phyloP scores from a whole-genome alignment of 305 asterid genomes.

The Fraxinus nigra region DNA sequence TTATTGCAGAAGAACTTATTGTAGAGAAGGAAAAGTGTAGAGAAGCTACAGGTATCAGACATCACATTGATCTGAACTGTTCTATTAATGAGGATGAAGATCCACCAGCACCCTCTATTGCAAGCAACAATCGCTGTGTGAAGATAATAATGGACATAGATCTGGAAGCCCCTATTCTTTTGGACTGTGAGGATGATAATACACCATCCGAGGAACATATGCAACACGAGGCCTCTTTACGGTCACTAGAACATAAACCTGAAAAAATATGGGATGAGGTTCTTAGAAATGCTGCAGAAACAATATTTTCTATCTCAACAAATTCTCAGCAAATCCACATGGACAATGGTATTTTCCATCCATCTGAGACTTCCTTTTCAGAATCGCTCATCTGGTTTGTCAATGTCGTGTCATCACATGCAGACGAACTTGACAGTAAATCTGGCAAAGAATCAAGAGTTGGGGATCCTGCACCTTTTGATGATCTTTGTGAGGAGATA shows the following conservation, averaged over 20 bases:
- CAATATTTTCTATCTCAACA: constrained; percentile 61
- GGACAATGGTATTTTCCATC: constrained; percentile 17
- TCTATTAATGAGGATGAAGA: constrained; percentile 67
- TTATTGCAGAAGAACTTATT: constrained; percentile 32
- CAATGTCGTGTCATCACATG: constrained; percentile 36
- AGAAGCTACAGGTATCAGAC: constrained; percentile 31
- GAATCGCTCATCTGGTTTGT: constrained; percentile 66
- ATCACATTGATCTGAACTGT: constrained; percentile 72
- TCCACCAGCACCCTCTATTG: constrained; percentile 38
- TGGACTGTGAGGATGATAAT: constrained; percentile 53
- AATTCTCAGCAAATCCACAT: constrained; percentile 27
- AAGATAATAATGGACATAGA: constrained; percentile 55
- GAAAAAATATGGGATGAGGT: constrained; percentile 45
- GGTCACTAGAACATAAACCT: constrained; percentile 26
- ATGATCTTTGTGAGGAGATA: constrained; percentile 37
- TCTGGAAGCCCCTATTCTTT: constrained; percentile 58
- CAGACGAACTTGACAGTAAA: constrained; percentile 27
- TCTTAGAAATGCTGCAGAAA: constrained; percentile 62
- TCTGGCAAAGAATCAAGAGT: constrained; percentile 27
- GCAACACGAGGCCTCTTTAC: constrained; percentile 28
- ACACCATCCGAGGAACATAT: constrained; percentile 25
- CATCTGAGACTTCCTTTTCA: constrained; percentile 39
- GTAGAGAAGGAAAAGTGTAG: constrained; percentile 31
- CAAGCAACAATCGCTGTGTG: constrained; percentile 28
- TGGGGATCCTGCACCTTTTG: constrained; percentile 13